A percentile compares a stretch with the other conserved stretches of the same genome.
These are phyloP conservation scores for Xylaria sp. DNA, from an alignment of 2,329 filamentous ascomycete genomes.

Conservation along the genomic window DNA sequence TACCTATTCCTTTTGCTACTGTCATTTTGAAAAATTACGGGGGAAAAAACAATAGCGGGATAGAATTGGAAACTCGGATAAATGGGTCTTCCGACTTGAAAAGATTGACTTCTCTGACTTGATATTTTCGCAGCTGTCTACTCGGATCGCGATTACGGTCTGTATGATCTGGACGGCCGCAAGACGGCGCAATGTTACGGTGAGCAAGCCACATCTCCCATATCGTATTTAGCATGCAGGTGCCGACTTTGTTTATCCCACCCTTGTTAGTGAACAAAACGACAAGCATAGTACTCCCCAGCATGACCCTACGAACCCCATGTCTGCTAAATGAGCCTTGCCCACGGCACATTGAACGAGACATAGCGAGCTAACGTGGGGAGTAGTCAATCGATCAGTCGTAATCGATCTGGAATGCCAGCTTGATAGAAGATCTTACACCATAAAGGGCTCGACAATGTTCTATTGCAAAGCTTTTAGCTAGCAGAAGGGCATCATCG, in stretches of 20 bases:
- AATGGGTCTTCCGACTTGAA: background rate
- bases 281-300: background rate
- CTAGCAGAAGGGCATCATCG: background rate
- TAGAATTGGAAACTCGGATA: background rate
- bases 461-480: conserved; percentile 18
- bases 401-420: conserved; percentile 24
- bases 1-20: conserved; percentile 10
- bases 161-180: conserved; percentile 19
- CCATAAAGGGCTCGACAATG: conserved; percentile 26
- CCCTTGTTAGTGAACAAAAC: background rate
- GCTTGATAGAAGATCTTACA: conserved; percentile 9
- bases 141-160: conserved; percentile 30
- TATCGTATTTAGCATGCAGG: background rate
- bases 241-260: background rate
- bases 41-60: background rate
- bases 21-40: background rate
- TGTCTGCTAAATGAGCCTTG: background rate
- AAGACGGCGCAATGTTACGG: conserved; percentile 34
- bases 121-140: conserved; percentile 31
- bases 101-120: conserved; percentile 1
- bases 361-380: background rate
- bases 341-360: background rate
- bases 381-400: conserved; percentile 20
- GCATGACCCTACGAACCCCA: background rate
- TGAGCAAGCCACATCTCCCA: conserved; percentile 1